These are phyloP conservation scores for Miamiensis avidus DNA, from an alignment of 169 alveolate species.

Conservation along the genomic window DNA sequence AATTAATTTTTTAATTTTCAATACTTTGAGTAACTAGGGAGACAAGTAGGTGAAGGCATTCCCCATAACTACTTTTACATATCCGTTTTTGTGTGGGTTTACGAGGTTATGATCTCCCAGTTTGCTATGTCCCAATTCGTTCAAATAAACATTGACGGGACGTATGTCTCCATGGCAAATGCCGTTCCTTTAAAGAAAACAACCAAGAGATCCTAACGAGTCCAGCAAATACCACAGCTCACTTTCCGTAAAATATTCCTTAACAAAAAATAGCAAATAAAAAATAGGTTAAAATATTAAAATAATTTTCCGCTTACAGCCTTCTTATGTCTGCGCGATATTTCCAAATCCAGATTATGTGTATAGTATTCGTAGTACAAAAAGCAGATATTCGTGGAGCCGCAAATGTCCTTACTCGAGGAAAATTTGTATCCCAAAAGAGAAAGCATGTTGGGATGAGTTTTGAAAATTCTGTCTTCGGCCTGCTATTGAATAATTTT, in stretches of 20 bases:
- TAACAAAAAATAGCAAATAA: no score
- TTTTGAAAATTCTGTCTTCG: not conserved
- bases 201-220: not conserved
- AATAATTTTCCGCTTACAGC: not conserved
- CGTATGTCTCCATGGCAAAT: conserved; percentile 20
- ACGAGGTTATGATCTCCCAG: conserved; percentile 14
- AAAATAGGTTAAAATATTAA: no score
- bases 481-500: not conserved
- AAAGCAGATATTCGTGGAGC: not conserved
- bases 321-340: conserved; percentile 5
- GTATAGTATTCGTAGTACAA: conserved; percentile 21
- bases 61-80: not conserved
- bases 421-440: not conserved
- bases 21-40: not conserved
- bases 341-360: conserved; percentile 10
- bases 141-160: conserved; percentile 9
- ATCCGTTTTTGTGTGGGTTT: not conserved
- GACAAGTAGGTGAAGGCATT: not conserved
- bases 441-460: not conserved
- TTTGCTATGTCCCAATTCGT: conserved; percentile 3
- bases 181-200: not conserved
- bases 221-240: conserved; percentile 25
- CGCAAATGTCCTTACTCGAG: not conserved
- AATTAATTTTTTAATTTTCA: no score
- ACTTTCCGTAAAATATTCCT: conserved; percentile 1